These are phyloP conservation scores for Fraxinus nigra DNA, from an alignment of 305 asterid genomes.

Conservation along the genomic window DNA sequence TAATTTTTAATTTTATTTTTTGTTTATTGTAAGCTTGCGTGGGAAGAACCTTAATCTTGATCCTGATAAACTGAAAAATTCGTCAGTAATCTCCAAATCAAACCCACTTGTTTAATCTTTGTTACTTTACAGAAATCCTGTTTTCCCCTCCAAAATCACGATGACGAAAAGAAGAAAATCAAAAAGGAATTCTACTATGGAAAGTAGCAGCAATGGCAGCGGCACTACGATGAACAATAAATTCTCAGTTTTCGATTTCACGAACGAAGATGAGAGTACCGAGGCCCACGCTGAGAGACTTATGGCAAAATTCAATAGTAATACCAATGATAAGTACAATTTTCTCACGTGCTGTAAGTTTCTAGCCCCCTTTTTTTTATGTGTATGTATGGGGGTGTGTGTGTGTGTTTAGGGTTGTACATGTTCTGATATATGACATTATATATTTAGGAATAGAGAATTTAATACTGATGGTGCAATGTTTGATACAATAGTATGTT, in stretches of 20 bases:
- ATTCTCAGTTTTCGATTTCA: conserved; percentile 51
- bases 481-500: conserved; percentile 2
- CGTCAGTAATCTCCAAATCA: not conserved
- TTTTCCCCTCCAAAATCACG: not conserved
- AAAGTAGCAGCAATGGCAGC: conserved; percentile 11
- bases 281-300: conserved; percentile 35
- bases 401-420: not conserved
- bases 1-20: no score
- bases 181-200: conserved; percentile 3
- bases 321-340: conserved; percentile 44
- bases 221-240: conserved; percentile 25
- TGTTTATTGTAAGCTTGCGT: not conserved
- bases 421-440: not conserved
- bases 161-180: conserved; percentile 32
- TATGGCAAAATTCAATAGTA: conserved; percentile 30
- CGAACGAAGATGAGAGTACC: conserved; percentile 34
- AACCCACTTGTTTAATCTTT: not conserved
- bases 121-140: not conserved
- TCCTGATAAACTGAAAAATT: not conserved
- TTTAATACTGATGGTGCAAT: not conserved
- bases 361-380: conserved; percentile 1
- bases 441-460: not conserved
- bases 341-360: conserved; percentile 58
- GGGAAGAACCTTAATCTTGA: not conserved
- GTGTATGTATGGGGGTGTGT: not conserved